Conservation (phyloP, 192 early-diverging fungal genomes). For the Kappamyces sp. region DNA sequence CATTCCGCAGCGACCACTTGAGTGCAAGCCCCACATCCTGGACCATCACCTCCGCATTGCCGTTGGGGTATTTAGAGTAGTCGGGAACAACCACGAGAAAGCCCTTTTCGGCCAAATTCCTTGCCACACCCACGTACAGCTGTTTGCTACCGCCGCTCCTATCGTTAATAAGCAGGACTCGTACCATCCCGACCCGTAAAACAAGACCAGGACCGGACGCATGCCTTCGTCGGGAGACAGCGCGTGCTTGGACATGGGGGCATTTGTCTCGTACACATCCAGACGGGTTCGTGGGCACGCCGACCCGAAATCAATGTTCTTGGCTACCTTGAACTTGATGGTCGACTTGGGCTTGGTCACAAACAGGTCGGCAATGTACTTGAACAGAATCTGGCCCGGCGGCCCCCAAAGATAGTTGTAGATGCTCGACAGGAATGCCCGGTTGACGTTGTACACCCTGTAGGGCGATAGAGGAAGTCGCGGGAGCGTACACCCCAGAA, state of each 20-base stretch:
- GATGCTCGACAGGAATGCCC: slow-evolving; percentile 20
- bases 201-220: slow-evolving; percentile 38
- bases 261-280: slow-evolving; percentile 5
- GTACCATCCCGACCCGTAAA: slow-evolving; percentile 37
- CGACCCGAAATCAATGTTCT: slow-evolving; percentile 1
- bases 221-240: too few relatives aligned
- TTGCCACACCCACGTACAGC: slow-evolving; percentile 32
- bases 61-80: slow-evolving; percentile 35
- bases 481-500: not conserved
- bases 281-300: not conserved
- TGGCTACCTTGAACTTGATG: not conserved
- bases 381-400: not conserved
- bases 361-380: not conserved
- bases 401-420: slow-evolving; percentile 22
- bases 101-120: slow-evolving; percentile 24
- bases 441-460: slow-evolving; percentile 24
- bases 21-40: slow-evolving; percentile 26
- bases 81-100: slow-evolving; percentile 35
- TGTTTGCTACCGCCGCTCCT: slow-evolving; percentile 11
- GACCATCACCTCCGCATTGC: slow-evolving; percentile 32
- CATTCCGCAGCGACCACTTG: slow-evolving; percentile 26
- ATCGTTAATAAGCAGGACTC: slow-evolving; percentile 21
- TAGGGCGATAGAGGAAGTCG: slow-evolving; percentile 27
- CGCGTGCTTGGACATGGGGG: too few relatives aligned
- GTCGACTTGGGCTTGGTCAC: not conserved